Evolutionary conservation across 805 yeast species (phyloP).

Genomic region (Candida pini): DNA sequence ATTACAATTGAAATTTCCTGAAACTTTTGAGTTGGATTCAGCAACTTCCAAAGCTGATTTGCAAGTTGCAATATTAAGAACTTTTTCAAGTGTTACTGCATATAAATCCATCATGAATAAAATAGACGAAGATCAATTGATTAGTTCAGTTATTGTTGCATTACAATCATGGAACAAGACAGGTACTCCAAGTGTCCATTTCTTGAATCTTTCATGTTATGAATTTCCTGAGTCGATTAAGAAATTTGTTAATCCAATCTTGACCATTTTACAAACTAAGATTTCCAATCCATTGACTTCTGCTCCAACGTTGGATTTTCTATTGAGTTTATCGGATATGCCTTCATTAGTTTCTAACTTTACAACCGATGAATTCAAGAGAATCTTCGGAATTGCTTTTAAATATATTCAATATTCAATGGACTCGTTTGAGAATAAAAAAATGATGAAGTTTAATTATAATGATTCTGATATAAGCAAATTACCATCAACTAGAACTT

Average conservation of each 20-base stretch:
- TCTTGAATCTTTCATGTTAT: conserved; percentile 71
- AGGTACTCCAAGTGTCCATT: conserved; percentile 72
- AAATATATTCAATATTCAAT: conserved; percentile 68
- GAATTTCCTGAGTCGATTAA: conserved; percentile 73
- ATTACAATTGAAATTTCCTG: conserved; percentile 44
- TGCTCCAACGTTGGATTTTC: conserved; percentile 70
- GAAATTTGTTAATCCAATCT: conserved; percentile 59
- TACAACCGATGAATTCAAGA: conserved; percentile 68
- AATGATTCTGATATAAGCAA: conserved; percentile 47
- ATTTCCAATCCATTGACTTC: conserved; percentile 65
- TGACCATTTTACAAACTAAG: conserved; percentile 69
- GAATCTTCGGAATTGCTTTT: conserved; percentile 81
- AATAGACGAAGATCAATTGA: conserved; percentile 57
- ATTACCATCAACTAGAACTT: conserved; percentile 44
- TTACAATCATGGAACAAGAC: conserved; percentile 74
- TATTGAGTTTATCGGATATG: conserved; percentile 58
- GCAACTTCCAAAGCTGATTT: conserved; percentile 53
- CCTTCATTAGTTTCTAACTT: conserved; percentile 67
- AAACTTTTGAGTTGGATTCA: conserved; percentile 25
- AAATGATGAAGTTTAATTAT: conserved; percentile 29
- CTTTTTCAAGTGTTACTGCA: conserved; percentile 57
- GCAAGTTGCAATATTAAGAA: conserved; percentile 59
- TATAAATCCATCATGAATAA: conserved; percentile 50
- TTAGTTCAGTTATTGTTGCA: conserved; percentile 54
- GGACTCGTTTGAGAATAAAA: conserved; percentile 31